These are phyloP conservation scores for Peronosclerospora sorghi DNA, from an alignment of 352 stramenopile species.

Conservation along the genomic window DNA sequence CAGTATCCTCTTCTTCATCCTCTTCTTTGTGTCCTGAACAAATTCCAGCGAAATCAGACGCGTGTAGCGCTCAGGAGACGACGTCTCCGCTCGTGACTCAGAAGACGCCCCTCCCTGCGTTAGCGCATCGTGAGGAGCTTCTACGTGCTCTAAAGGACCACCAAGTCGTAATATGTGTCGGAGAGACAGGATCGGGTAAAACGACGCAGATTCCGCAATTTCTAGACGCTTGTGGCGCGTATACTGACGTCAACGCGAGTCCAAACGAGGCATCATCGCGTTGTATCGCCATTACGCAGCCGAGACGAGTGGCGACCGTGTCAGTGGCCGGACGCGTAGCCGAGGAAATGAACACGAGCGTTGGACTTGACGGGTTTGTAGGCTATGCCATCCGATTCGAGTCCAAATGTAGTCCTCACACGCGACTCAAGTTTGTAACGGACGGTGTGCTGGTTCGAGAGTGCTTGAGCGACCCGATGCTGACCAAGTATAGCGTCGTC, in stretches of 20 bases:
- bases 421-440: constrained; percentile 78
- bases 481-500: constrained; percentile 79
- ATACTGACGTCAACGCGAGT: constrained; percentile 16
- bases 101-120: constrained; percentile 10
- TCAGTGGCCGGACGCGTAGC: constrained; percentile 94
- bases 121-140: constrained; percentile 50
- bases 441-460: constrained; percentile 77
- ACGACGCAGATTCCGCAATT: too few species aligned
- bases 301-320: constrained; percentile 94
- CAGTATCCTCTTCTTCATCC: background rate
- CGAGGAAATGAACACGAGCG: constrained; percentile 86
- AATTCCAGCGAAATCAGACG: constrained; percentile 2
- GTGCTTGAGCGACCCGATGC: constrained; percentile 60
- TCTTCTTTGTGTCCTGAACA: background rate
- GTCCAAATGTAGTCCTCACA: constrained; percentile 58
- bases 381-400: constrained; percentile 99
- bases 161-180: constrained; percentile 70
- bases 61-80: constrained; percentile 10
- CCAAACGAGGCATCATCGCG: background rate
- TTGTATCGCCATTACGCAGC: constrained; percentile 85
- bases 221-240: constrained; percentile 32
- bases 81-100: background rate
- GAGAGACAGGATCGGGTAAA: too few species aligned
- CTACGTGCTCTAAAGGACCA: constrained; percentile 30
- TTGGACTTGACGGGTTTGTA: constrained; percentile 37